Evolutionary conservation across 2,329 filamentous ascomycete species (phyloP), one percentile per base, ranked within the genome.

Genomic region (Scedosporium minutisporum): DNA sequence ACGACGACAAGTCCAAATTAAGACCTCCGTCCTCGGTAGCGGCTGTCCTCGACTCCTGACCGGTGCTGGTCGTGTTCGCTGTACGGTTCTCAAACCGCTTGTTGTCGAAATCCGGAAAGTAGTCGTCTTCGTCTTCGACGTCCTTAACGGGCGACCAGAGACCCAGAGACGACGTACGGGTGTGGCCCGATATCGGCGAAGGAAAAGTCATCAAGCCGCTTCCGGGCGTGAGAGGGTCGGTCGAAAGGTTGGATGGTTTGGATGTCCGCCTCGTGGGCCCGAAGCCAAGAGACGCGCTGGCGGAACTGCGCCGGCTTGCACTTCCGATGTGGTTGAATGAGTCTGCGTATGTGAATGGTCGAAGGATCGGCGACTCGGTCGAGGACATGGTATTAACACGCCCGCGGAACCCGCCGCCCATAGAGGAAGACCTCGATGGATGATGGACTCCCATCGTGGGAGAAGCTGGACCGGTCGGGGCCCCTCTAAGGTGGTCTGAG

Each of bases 401-500:
- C 3, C 62, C 33, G 4, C 55, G 57, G 44, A 60, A 42, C 66
- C 67, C 46, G 66, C 62, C 4, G 66, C 68, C 29, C 67, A 3
- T 67, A 62, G 3, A 64, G 63, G 6, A 66, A 27, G 61, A 58
- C 59, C 58, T 57, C 67, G 61, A 66, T 65, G 58, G 71, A 62
- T 4, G 71, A 71, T 21, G 72, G 68, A 2, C 72, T 70, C 14
- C 78, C 76, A 4, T 75, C 74, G 3, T 79, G 76, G 3, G 59
- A 69, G 51, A 74, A 68, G 63, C 69, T 65, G 59, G 72, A 68
- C 66, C 72, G 71, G 5, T 18, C 73, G 75, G 2, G 73, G 74
- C 4, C 69, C 67, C 12, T 68, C 74, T 33, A 2, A 93, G 75
- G 69, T 95, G 90, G 38, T 93, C 89, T 0, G 86, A 87, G 62